Conservation (phyloP, 2,329 filamentous ascomycete genomes). For the Endoconidiophora laricicola region DNA sequence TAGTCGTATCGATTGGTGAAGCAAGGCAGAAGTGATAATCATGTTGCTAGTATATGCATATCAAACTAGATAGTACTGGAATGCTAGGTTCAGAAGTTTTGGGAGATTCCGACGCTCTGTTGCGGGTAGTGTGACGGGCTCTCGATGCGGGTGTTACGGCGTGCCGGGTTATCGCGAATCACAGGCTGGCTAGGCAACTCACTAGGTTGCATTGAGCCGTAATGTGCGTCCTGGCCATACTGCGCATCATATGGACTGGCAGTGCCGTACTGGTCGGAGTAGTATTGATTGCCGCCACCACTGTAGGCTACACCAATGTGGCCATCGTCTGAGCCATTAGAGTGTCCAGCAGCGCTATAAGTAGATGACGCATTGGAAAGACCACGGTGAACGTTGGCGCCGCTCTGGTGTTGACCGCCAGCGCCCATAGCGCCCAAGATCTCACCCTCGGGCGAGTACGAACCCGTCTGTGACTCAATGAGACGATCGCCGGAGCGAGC, state of each 20-base stretch:
- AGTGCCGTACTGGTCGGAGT: slow-evolving; percentile 22
- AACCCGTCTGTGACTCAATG: slow-evolving; percentile 26
- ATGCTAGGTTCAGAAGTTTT: slow-evolving; percentile 59
- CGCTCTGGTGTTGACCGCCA: slow-evolving; percentile 25
- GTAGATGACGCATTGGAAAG: slow-evolving; percentile 92
- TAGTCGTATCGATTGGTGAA: slow-evolving; percentile 1
- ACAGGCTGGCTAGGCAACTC: slow-evolving; percentile 50
- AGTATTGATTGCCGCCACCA: slow-evolving; percentile 28
- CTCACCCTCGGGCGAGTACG: slow-evolving; percentile 54
- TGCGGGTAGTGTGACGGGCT: slow-evolving; percentile 78
- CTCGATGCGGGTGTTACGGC: slow-evolving; percentile 89
- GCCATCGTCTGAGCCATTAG: slow-evolving; percentile 45
- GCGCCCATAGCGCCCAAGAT: slow-evolving; percentile 71
- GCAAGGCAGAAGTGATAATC: neutral
- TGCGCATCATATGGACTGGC: slow-evolving; percentile 10
- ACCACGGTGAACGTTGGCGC: slow-evolving; percentile 60
- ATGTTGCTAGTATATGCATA: neutral
- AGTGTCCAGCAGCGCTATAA: slow-evolving; percentile 69
- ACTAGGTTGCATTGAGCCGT: slow-evolving; percentile 17
- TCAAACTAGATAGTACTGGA: too few species aligned
- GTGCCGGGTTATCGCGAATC: slow-evolving; percentile 81
- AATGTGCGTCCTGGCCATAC: slow-evolving; percentile 12
- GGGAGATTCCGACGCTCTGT: slow-evolving; percentile 85
- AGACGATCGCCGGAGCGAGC: slow-evolving; percentile 53
- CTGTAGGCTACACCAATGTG: slow-evolving; percentile 32